Base-by-base conservation (phyloP, 169 alveolate species). In the Theileria parva region DNA sequence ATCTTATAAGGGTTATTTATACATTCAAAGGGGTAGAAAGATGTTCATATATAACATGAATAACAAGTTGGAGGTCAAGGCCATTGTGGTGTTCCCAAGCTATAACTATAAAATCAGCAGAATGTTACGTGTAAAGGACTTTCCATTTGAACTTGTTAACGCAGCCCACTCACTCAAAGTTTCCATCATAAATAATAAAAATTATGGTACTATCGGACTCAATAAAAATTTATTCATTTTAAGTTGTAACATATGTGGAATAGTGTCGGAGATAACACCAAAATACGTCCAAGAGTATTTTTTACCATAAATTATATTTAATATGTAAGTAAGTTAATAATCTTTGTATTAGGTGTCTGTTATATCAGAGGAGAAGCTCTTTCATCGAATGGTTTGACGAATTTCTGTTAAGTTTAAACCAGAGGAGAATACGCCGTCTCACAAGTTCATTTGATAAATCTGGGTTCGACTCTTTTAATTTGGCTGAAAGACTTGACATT, bases 231-330 rank as follows among this genome's bases (percentile, higher is more conserved):
- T 34, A 7, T 76, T 65, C 74, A 78, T 81, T 0, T 69, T 81
- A n/a, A 71, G 81, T 15, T 81, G 81, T 60, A 81, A 81, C 53
- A 63, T n/a, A 17, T 12, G 32, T 2, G 88, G 88, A 15, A 69
- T 69, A 51, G 21, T 74, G n/a, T 74, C 88, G 15, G 88, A 81
- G 27, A 8, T 81, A 28, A 81, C 88, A 28, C 79, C 85, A 4
- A 81, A 81, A 32, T 74, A 81, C 57, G 66, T 66, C 21, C 79
- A 76, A 25, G 60, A 75, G 88, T 81, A 19, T 4, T 23, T 32
- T 8, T 19, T 27, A 60, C 44, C 17, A 28, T 21, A 23, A 17
- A 15, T 37, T 12, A 44, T 8, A 44, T 4, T 15, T 44, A 44
- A 44, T 44, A 44, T 44, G 8, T 44, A 44, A n/a, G n/a, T 44